Conservation (phyloP, 305 asterid genomes). For the Fraxinus nigra region DNA sequence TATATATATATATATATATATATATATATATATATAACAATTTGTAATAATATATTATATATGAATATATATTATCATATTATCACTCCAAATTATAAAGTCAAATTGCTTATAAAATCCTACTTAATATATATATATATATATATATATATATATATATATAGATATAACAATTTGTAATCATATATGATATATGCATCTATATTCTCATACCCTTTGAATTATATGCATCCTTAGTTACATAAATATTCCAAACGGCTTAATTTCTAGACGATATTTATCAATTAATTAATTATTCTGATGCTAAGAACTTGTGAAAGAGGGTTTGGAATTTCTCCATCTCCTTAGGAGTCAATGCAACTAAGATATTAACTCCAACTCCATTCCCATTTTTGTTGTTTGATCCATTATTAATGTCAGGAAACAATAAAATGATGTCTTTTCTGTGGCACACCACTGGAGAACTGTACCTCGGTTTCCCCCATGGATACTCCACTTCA, state of each 20-base stretch:
- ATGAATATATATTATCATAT: too few species aligned
- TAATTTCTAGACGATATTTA: neutral
- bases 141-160: too few species aligned
- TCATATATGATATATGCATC: neutral
- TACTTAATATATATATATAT: too few species aligned
- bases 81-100: too few species aligned
- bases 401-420: conserved; percentile 47
- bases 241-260: neutral
- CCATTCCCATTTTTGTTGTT: conserved; percentile 30
- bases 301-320: conserved; percentile 36
- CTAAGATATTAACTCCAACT: conserved; percentile 73
- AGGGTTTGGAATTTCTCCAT: conserved; percentile 55
- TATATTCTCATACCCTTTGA: neutral
- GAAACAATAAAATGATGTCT: conserved; percentile 68
- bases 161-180: neutral
- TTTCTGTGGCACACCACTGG: conserved; percentile 74
- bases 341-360: conserved; percentile 65
- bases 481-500: conserved; percentile 80
- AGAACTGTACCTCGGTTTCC: conserved; percentile 71
- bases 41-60: too few species aligned
- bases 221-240: neutral
- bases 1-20: neutral
- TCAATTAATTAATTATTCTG: conserved; percentile 2
- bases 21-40: too few species aligned
- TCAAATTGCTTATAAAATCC: too few species aligned